Base-by-base conservation (phyloP, 306 rosid genomes). In the Dicorynia guianensis region DNA sequence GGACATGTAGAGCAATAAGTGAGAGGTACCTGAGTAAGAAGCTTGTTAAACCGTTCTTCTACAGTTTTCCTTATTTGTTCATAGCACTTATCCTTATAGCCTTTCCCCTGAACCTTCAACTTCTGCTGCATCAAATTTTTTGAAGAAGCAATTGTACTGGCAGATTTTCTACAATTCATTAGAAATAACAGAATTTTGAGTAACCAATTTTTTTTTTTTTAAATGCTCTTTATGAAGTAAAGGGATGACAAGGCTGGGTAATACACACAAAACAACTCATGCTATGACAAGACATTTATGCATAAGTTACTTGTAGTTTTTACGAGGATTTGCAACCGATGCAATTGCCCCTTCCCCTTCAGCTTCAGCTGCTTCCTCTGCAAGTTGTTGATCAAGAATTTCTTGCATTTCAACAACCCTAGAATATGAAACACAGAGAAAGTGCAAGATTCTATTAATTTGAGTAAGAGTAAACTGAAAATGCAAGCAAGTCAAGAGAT, bases 341-440 rank as follows among this genome's bases (percentile, higher is more conserved):
- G 93, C 93, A 87, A 87, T 77, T 54, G 87, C 96, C 60, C 89
- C 96, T 44, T 82, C 96, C 65, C 93, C 98, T 85, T 95, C 98
- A 69, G 96, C 97, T 85, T 95, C 98, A 18, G 97, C 97, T 70
- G 96, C 96, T 80, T 92, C 98, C 89, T 95, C 98, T 66, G 97
- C 97, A 87, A 92, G 78, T 83, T 92, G 98, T 84, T 92, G 91
- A 87, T 95, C 98, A 69, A 81, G 93, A 61, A 95, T 90, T 83
- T 95, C 98, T 87, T 95, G 98, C 97, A 90, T 95, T 86, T 92
- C 97, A 85, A 95, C 97, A 76, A 95, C 98, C 87, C 97, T 95
- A 50, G 44, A 75, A 61, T 65, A 38, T 50, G 40, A 64, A 40
- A 52, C 59, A 70, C 53, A 68, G 15, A 46, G 58, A 67, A 57